A percentile compares a stretch with the other conserved stretches of the same genome.
phyloP scores from a whole-genome alignment of 2,329 filamentous ascomycete genomes.

The Pleurostoma richardsiae region DNA sequence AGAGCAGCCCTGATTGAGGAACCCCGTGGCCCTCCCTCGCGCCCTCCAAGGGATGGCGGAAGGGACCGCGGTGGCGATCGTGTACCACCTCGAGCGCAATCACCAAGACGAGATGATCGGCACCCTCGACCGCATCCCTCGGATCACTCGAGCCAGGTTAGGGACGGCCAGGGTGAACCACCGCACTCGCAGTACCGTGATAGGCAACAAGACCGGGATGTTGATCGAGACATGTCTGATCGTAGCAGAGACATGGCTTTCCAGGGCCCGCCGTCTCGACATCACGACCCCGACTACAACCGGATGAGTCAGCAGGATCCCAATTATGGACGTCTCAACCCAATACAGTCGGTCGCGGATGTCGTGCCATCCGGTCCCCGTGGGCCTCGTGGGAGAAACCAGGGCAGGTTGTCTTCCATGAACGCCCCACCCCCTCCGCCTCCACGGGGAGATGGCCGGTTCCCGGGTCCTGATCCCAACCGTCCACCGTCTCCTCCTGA shows the following conservation, averaged over 20 bases:
- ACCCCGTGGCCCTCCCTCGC: conserved; percentile 26
- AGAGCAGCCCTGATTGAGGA: conserved; percentile 39
- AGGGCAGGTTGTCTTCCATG: conserved; percentile 19
- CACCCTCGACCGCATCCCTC: conserved; percentile 34
- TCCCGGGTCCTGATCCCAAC: conserved; percentile 30
- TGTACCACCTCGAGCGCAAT: conserved; percentile 34
- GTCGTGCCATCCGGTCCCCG: conserved; percentile 51
- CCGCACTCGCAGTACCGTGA: conserved; percentile 14
- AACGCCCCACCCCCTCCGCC: conserved; percentile 23
- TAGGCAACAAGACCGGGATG: conserved; percentile 27
- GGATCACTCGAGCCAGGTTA: conserved; percentile 21
- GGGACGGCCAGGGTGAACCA: conserved; percentile 23
- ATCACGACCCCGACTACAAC: conserved; percentile 44
- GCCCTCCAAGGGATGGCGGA: conserved; percentile 35
- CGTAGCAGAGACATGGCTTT: conserved; percentile 37
- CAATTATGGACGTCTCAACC: conserved; percentile 58
- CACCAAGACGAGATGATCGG: conserved; percentile 49
- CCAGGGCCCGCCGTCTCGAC: conserved; percentile 26
- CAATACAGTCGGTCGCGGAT: conserved; percentile 37
- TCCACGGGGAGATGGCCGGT: conserved; percentile 35
- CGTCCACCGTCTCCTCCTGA: conserved; percentile 43
- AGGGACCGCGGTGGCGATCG: conserved; percentile 40
- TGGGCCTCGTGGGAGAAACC: conserved; percentile 31
- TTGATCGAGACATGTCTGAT: conserved; percentile 32
- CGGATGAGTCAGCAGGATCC: conserved; percentile 51